Percentiles rank a stretch among this genome's conserved stretches.
These are phyloP conservation scores for Peronosclerospora sorghi DNA, from an alignment of 352 stramenopile species.

Conservation along the genomic window DNA sequence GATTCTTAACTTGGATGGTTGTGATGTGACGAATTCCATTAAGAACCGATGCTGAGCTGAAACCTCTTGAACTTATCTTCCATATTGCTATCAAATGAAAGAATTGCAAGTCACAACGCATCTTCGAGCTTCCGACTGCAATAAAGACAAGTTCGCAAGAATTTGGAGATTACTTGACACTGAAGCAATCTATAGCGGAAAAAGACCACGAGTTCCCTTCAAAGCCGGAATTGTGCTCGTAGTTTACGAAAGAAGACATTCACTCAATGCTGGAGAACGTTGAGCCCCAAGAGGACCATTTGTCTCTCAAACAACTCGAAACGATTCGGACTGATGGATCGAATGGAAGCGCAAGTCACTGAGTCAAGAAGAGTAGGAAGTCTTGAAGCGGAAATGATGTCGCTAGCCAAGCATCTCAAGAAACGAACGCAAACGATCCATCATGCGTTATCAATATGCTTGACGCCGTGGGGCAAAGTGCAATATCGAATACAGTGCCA, in stretches of 20 bases:
- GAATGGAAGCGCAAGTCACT: conserved; percentile 15
- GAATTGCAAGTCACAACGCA: too few relatives aligned
- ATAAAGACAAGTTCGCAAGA: too few relatives aligned
- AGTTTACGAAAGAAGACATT: conserved; percentile 32
- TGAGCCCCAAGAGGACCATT: conserved; percentile 26
- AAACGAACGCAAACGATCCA: conserved; percentile 65
- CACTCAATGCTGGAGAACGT: conserved; percentile 44
- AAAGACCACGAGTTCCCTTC: too few relatives aligned
- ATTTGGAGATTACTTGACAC: background rate
- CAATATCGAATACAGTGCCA: conserved; percentile 48
- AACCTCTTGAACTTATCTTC: too few relatives aligned
- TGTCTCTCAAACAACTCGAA: conserved; percentile 47
- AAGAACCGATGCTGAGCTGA: too few relatives aligned
- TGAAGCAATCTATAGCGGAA: background rate
- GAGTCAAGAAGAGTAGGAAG: conserved; percentile 49
- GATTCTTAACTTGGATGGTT: too few relatives aligned
- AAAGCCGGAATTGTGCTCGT: background rate
- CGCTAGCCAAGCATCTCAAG: conserved; percentile 60
- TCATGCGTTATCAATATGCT: conserved; percentile 62
- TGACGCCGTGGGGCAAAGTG: conserved; percentile 57
- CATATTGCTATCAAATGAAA: too few relatives aligned
- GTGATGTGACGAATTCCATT: too few relatives aligned
- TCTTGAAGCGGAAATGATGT: conserved; percentile 68
- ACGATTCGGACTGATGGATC: conserved; percentile 44
- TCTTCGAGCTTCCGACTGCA: too few relatives aligned